A percentile compares a stretch with the other conserved stretches of the same genome.
Conservation (phyloP, 805 yeast genomes). For the Candida namnaoensis region DNA sequence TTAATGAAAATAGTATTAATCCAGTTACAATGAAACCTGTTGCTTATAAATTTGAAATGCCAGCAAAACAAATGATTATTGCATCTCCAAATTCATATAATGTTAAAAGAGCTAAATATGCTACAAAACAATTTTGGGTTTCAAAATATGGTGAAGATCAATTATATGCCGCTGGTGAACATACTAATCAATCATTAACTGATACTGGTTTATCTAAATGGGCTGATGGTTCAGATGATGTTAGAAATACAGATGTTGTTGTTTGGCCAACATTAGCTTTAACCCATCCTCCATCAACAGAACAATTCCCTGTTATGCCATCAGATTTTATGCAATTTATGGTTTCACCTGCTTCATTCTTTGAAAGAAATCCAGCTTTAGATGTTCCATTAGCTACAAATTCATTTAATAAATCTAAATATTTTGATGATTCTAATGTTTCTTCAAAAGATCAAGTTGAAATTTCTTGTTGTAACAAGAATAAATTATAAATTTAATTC, state of each 20-base stretch:
- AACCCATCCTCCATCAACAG: slow-evolving; percentile 70
- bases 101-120: slow-evolving; percentile 56
- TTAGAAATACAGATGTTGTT: slow-evolving; percentile 63
- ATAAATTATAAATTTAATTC: too few species aligned
- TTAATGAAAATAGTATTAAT: slow-evolving; percentile 60
- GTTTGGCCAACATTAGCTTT: slow-evolving; percentile 72
- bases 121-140: slow-evolving; percentile 71
- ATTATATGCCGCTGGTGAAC: slow-evolving; percentile 68
- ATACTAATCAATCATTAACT: slow-evolving; percentile 64
- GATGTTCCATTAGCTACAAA: slow-evolving; percentile 67
- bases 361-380: slow-evolving; percentile 61
- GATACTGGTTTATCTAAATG: slow-evolving; percentile 63
- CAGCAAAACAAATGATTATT: slow-evolving; percentile 62
- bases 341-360: slow-evolving; percentile 60
- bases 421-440: slow-evolving; percentile 15
- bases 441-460: slow-evolving; percentile 16
- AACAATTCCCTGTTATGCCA: slow-evolving; percentile 82
- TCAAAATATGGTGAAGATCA: slow-evolving; percentile 62
- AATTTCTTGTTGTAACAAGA: too few species aligned
- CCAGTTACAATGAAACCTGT: slow-evolving; percentile 59
- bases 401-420: slow-evolving; percentile 54
- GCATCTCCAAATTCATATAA: slow-evolving; percentile 55
- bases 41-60: slow-evolving; percentile 59
- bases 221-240: slow-evolving; percentile 56
- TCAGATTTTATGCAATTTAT: slow-evolving; percentile 59